These are phyloP conservation scores for Vitis rupestris DNA, from an alignment of 164 flowering plant genomes.

Conservation along the genomic window DNA sequence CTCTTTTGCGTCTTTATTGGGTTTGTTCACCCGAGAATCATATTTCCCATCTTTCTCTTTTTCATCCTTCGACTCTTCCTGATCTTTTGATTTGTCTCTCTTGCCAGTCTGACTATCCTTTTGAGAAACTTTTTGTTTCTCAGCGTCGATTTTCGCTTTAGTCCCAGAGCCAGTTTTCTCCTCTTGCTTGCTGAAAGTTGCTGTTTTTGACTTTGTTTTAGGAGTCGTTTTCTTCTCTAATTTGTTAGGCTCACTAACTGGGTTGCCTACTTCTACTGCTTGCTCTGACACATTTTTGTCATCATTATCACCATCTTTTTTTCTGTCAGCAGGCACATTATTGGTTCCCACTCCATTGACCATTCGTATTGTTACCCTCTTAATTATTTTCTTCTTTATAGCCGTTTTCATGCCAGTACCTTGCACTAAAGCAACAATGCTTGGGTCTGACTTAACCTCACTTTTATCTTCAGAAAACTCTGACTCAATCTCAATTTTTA, in stretches of 20 bases:
- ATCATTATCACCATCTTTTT: slow-evolving; percentile 22
- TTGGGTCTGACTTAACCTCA: slow-evolving; percentile 31
- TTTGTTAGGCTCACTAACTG: slow-evolving; percentile 19
- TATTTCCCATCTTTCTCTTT: slow-evolving; percentile 46
- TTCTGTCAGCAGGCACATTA: slow-evolving; percentile 22
- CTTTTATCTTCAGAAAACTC: slow-evolving; percentile 31
- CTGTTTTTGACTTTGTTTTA: slow-evolving; percentile 19
- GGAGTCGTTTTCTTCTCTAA: slow-evolving; percentile 25
- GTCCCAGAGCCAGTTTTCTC: slow-evolving; percentile 27
- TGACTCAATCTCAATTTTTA: slow-evolving; percentile 25
- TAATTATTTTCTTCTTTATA: slow-evolving; percentile 66
- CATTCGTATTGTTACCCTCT: slow-evolving; percentile 38
- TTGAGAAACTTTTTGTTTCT: slow-evolving; percentile 27
- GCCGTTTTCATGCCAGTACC: slow-evolving; percentile 37
- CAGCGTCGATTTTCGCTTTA: slow-evolving; percentile 17
- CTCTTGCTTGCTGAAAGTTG: slow-evolving; percentile 23
- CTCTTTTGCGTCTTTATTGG: slow-evolving; percentile 52
- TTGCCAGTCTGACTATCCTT: slow-evolving; percentile 38
- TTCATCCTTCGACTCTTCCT: slow-evolving; percentile 40
- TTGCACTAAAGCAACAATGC: slow-evolving; percentile 24
- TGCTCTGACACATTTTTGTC: slow-evolving; percentile 24
- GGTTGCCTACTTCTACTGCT: slow-evolving; percentile 20
- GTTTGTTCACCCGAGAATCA: slow-evolving; percentile 46
- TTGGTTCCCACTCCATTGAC: slow-evolving; percentile 17
- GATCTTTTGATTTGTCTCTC: slow-evolving; percentile 29